phyloP scores from a whole-genome alignment of 2,329 filamentous ascomycete species.

The Botryotinia convoluta region DNA sequence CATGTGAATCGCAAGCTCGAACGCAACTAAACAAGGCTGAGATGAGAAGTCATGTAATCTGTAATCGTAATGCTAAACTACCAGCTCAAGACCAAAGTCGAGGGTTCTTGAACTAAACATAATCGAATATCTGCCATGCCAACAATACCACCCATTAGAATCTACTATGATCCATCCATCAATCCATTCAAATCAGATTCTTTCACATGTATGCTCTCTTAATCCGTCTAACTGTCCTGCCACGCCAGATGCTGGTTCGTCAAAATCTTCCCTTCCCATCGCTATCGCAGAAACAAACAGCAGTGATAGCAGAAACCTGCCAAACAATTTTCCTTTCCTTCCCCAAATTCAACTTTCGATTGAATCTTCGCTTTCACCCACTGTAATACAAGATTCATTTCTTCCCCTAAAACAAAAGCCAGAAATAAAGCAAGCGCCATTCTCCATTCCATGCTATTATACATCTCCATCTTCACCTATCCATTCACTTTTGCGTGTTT shows the following conservation, averaged over 20 bases:
- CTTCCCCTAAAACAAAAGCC: background rate
- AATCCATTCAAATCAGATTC: background rate
- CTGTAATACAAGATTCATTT: background rate
- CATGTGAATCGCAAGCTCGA: background rate
- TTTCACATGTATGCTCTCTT: background rate
- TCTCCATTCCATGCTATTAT: conserved; percentile 26
- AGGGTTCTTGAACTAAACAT: background rate
- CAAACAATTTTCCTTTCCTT: background rate
- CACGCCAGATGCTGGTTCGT: background rate
- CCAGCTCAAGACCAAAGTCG: background rate
- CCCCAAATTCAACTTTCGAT: background rate
- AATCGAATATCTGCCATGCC: background rate
- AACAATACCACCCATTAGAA: background rate
- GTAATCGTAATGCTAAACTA: background rate
- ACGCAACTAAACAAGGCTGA: background rate
- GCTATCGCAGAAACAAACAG: background rate
- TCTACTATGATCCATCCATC: background rate
- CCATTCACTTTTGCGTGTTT: background rate
- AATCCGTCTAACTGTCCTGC: background rate
- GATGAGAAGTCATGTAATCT: background rate
- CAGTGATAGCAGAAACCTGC: background rate
- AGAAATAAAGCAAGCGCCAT: conserved; percentile 30
- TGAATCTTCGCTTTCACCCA: background rate
- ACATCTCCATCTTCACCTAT: background rate
- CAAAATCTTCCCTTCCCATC: background rate